A percentile compares a stretch with the other conserved stretches of the same genome.
Evolutionary conservation across 306 rosid genomes (phyloP).

Genomic region (Astragalus membranaceus): DNA sequence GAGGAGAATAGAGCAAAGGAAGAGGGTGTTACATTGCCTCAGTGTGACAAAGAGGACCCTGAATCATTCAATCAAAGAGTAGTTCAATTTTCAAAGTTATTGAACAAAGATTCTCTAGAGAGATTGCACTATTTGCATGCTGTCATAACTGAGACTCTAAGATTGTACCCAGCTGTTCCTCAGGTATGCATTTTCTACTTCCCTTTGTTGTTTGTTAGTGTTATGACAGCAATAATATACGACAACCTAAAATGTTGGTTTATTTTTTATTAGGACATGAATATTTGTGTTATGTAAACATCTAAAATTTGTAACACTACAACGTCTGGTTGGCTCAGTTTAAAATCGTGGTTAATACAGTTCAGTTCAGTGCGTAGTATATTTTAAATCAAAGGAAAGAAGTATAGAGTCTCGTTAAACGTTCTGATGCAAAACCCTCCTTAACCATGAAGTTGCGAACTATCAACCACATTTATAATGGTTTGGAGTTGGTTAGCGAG

Average conservation of each 20-base stretch:
- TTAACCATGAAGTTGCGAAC: too few relatives aligned
- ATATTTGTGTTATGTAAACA: too few relatives aligned
- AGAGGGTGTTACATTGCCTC: slow-evolving; percentile 39
- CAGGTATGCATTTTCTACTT: slow-evolving; percentile 44
- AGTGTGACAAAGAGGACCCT: slow-evolving; percentile 40
- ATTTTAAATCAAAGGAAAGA: too few relatives aligned
- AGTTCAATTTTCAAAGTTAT: slow-evolving; percentile 42
- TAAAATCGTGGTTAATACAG: too few relatives aligned
- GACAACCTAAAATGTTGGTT: not conserved
- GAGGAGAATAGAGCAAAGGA: slow-evolving; percentile 65
- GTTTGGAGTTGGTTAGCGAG: too few relatives aligned
- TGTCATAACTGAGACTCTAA: slow-evolving; percentile 80
- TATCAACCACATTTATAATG: too few relatives aligned
- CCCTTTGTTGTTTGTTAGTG: not conserved
- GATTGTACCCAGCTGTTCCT: slow-evolving; percentile 92
- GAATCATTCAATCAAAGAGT: slow-evolving; percentile 58
- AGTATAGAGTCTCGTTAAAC: too few relatives aligned
- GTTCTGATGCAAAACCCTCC: too few relatives aligned
- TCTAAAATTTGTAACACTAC: too few relatives aligned
- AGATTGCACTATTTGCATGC: slow-evolving; percentile 74
- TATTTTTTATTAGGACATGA: not conserved
- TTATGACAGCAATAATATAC: not conserved
- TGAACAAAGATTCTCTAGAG: slow-evolving; percentile 69
- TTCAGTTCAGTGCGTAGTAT: too few relatives aligned
- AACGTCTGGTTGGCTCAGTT: too few relatives aligned